These are phyloP conservation scores for Cladosporium sp. DNA, from an alignment of 2,329 filamentous ascomycete species.

Conservation along the genomic window DNA sequence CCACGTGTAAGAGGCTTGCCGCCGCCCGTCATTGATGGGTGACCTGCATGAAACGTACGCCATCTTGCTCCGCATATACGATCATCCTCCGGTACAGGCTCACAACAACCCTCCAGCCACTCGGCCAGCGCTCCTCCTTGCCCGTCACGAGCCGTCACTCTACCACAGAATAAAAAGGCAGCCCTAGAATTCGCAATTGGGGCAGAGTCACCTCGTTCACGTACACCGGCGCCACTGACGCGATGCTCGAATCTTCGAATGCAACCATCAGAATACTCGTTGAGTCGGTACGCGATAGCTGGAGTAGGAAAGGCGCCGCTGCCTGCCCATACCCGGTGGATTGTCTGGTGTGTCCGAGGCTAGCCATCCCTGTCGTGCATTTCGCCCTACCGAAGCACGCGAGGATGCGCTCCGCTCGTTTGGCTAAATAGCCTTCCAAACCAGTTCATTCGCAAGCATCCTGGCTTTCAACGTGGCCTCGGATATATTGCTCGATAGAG, in stretches of 20 bases:
- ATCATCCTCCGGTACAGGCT: constrained; percentile 2
- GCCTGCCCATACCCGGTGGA: not conserved
- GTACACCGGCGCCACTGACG: not conserved
- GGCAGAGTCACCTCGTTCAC: not conserved
- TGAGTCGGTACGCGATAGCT: not conserved
- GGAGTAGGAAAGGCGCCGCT: not conserved
- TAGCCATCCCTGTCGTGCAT: not conserved
- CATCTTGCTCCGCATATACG: constrained; percentile 9
- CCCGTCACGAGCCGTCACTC: not conserved
- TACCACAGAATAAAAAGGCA: not conserved
- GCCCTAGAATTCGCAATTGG: not conserved
- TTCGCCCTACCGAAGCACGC: constrained; percentile 3
- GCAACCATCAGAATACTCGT: constrained; percentile 1
- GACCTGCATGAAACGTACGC: constrained; percentile 11
- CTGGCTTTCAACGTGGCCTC: not conserved
- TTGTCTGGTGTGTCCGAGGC: not conserved
- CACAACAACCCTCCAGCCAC: not conserved
- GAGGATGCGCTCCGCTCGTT: constrained; percentile 1
- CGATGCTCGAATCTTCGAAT: not conserved
- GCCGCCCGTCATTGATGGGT: constrained; percentile 7
- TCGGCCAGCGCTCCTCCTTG: not conserved
- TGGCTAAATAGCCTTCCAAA: constrained; percentile 1
- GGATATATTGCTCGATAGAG: constrained; percentile 1
- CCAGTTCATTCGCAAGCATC: not conserved
- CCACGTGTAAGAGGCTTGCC: constrained; percentile 13